Evolutionary conservation across 768 basidiomycete species (phyloP), one percentile per base, ranked within the genome.

Genomic region (Sutorius australiensis): DNA sequence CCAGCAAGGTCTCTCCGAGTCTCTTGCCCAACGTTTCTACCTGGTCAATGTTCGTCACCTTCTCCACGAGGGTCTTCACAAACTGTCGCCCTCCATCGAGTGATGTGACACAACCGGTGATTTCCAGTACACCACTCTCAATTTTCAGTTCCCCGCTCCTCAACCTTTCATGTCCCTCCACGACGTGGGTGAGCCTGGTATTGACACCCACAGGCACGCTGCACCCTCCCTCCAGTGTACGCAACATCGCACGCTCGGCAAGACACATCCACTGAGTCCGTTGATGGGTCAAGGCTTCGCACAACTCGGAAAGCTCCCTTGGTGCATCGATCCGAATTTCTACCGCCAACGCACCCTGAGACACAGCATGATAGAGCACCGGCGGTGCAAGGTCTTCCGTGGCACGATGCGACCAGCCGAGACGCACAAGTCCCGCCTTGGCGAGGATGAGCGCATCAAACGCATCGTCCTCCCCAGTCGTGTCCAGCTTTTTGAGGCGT

Each of bases 181-280:
- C 61, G 6, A 59, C 57, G 11, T 66, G 63, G 14, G 69, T 67
- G 51, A 87, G 68, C 42, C 67, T 71, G 28, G 82, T 84, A 46
- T 77, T 74, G 28, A 92, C 86, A 4, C 95, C 95, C 14, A 99
- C 94, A 3, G 95, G 95, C 0, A 99, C 95, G 56, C 91, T 94
- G 72, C 97, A 99, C 24, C 97, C 97, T 28, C 97, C 97, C 70
- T 98, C 97, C 48, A 98, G 76, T 21, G 87, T 85, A n/a, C 87
- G 77, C 57, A 98, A 75, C 69, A 89, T 87, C 1, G 87, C 89
- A 13, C 97, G 82, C 71, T 99, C 97, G 2, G 93, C 92, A 24
- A 79, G 73, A 62, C 87, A 91, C 50, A 65, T 73, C 86, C 86
- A 92, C 43, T 83, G 77, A 0, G 92, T 93, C 66, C 79, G 76